Percentiles rank a stretch among this genome's conserved stretches.
phyloP scores from a whole-genome alignment of 2,329 filamentous ascomycete genomes.

The Hysterium pulicare region DNA sequence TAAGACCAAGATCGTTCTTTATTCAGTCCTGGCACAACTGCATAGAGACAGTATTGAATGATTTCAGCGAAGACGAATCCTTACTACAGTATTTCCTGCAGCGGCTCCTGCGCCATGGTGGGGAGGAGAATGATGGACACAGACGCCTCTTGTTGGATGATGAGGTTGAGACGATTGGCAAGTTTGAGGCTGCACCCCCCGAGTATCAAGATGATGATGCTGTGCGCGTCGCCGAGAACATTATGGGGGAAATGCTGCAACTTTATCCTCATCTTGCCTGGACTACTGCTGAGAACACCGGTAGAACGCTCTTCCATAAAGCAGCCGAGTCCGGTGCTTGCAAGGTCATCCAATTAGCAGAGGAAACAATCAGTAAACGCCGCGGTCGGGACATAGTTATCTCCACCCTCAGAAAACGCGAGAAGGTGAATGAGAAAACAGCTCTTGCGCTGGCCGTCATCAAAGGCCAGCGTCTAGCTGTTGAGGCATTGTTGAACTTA shows the following conservation, averaged over 20 bases:
- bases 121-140: neutral
- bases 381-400: too few species aligned
- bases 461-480: too few species aligned
- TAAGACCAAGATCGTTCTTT: too few species aligned
- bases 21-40: too few species aligned
- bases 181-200: constrained; percentile 1
- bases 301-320: constrained; percentile 2
- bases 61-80: neutral
- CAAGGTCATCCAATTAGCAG: constrained; percentile 2
- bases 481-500: constrained; percentile 1
- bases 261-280: constrained; percentile 2
- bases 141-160: neutral
- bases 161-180: constrained; percentile 1
- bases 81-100: neutral
- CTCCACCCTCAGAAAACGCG: too few species aligned
- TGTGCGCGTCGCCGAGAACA: neutral
- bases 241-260: neutral
- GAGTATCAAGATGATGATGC: constrained; percentile 1
- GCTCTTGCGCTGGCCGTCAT: too few species aligned
- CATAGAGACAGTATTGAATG: too few species aligned
- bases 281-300: neutral
- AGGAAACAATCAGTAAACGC: too few species aligned
- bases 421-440: too few species aligned
- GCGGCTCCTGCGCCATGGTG: neutral
- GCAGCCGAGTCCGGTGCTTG: constrained; percentile 1